Base-by-base conservation (phyloP, 2,329 filamentous ascomycete species). In the Hysterium pulicare region DNA sequence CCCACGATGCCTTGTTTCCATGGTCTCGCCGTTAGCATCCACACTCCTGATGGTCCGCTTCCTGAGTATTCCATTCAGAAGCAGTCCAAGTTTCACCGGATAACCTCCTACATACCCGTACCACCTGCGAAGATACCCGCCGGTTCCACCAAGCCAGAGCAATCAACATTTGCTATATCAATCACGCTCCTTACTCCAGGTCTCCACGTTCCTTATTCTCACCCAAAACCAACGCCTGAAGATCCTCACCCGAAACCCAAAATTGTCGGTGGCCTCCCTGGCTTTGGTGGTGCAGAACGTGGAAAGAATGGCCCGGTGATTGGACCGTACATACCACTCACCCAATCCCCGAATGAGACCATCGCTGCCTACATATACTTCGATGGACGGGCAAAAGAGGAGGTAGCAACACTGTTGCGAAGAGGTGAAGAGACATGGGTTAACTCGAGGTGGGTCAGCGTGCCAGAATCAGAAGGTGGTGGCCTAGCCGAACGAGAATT, bases 281-380 rank as follows among this genome's bases (percentile, higher is more conserved):
- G 76, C 48, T 68, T 71, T 46, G 66, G 68, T 21, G 45, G 48
- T 42, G 60, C 60, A 34, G 74, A 78, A 49, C 70, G 77, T 51
- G 77, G 76, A 41, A 76, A 74, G 51, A 75, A 75, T 54, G 64
- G 66, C 41, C 68, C 80, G 31, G 75, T 81, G 28, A 77, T 96
- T 48, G 82, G 79, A 41, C 89, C 91, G 1, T 98, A 98, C 70
- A 86, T 91, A 50, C 88, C 93, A 40, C 82, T 96, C 71, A 97
- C 93, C 16, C 84, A 87, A 47, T 95, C 88, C 23, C 85, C 89
- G 43, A 95, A 96, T 68, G 93, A 98, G 72, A 98, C 93, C 11
- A 91, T 98, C 57, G 93, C 93, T 23, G 93, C 91, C 28, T 98
- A 98, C 68, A 97, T 98, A 56, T 98, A 98, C 72, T 98, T 98